phyloP scores from a whole-genome alignment of 108 stramenopile species.

The Nitzschia sp. region DNA sequence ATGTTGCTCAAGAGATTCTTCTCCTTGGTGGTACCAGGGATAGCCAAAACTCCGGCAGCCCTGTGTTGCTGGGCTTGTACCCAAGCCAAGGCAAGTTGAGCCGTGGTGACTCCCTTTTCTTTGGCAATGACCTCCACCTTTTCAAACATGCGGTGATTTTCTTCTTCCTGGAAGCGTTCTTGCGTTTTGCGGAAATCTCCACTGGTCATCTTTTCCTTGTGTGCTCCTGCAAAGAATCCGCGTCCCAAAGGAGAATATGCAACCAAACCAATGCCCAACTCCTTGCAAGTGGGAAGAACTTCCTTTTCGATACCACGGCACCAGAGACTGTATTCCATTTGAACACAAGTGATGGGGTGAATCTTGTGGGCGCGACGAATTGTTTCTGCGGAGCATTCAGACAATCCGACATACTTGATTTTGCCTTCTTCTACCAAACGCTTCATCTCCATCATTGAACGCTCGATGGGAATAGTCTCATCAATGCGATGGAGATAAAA shows the following conservation, averaged over 20 bases:
- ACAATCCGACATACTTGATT: constrained; percentile 34
- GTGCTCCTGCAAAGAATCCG: constrained; percentile 22
- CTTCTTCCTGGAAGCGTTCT: constrained; percentile 30
- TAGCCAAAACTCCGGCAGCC: constrained; percentile 35
- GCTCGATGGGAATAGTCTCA: constrained; percentile 2
- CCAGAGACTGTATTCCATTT: constrained; percentile 41
- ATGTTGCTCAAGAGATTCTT: constrained; percentile 22
- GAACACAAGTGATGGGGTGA: constrained; percentile 23
- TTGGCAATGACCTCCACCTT: constrained; percentile 22
- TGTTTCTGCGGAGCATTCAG: constrained; percentile 30
- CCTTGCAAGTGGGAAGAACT: constrained; percentile 37
- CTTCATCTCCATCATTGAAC: constrained; percentile 13
- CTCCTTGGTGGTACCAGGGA: constrained; percentile 42
- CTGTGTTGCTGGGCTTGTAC: constrained; percentile 11
- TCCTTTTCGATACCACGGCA: constrained; percentile 40
- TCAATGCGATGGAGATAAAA: constrained; percentile 36
- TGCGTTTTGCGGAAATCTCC: constrained; percentile 24
- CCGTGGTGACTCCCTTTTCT: constrained; percentile 25
- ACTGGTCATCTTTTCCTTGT: neutral
- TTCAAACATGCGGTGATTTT: constrained; percentile 20
- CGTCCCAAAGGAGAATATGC: constrained; percentile 40
- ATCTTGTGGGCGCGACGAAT: constrained; percentile 14
- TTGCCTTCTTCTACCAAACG: constrained; percentile 37
- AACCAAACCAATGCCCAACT: constrained; percentile 37
- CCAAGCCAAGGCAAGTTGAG: constrained; percentile 44